Conservation (phyloP, 2,329 filamentous ascomycete species). For the Chrysosporium keratinophilum region DNA sequence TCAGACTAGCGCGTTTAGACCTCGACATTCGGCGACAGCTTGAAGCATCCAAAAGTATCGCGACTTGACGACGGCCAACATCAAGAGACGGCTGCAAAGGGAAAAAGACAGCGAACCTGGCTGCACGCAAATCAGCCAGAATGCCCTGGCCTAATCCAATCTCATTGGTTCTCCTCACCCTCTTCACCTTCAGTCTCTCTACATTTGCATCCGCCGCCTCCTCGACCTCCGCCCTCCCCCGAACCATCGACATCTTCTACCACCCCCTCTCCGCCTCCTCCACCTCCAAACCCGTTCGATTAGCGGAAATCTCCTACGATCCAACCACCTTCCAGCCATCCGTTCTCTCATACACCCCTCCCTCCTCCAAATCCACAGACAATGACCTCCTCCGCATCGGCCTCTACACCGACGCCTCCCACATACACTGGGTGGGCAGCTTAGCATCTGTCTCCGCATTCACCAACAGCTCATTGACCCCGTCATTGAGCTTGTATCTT, state of each 20-base stretch:
- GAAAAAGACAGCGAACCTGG: neutral
- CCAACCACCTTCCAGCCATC: conserved; percentile 28
- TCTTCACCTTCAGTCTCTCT: conserved; percentile 17
- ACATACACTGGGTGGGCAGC: conserved; percentile 34
- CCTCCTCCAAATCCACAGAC: conserved; percentile 15
- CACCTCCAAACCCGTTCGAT: conserved; percentile 25
- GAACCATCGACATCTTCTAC: conserved; percentile 29
- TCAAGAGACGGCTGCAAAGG: neutral
- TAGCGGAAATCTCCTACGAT: conserved; percentile 36
- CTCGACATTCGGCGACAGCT: no score
- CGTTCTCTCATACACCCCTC: conserved; percentile 33
- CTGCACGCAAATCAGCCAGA: neutral
- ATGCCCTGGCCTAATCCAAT: neutral
- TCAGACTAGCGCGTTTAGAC: neutral
- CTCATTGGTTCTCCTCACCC: conserved; percentile 5
- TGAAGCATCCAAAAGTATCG: neutral
- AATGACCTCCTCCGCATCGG: conserved; percentile 46
- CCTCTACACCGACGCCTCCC: conserved; percentile 35
- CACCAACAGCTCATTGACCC: conserved; percentile 5
- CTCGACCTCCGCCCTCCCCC: conserved; percentile 16
- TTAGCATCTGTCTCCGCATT: conserved; percentile 32
- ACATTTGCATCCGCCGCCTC: conserved; percentile 8
- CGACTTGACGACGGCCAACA: neutral
- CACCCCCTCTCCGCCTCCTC: conserved; percentile 27
- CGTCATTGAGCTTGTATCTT: conserved; percentile 32